Conservation (phyloP, 257 asterid species). For the Ajuga chamaepitys region DNA sequence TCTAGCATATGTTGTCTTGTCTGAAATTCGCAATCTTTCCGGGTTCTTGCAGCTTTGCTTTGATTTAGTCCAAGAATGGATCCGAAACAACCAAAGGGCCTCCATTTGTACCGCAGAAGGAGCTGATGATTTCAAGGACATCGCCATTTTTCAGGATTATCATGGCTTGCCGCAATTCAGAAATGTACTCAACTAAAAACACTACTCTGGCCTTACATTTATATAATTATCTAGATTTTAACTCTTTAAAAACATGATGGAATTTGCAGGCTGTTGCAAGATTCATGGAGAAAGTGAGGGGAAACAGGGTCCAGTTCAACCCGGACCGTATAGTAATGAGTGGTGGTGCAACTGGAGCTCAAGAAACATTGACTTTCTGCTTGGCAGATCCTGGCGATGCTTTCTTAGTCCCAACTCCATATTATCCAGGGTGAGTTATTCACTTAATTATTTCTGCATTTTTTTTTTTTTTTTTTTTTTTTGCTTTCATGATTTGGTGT, state of each 20-base stretch:
- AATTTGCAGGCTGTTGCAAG: slow-evolving; percentile 66
- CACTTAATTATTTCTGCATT: neutral
- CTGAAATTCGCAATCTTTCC: neutral
- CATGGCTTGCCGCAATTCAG: slow-evolving; percentile 80
- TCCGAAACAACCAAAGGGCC: slow-evolving; percentile 38
- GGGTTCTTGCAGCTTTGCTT: slow-evolving; percentile 43
- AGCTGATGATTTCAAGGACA: slow-evolving; percentile 40
- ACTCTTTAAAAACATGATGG: neutral
- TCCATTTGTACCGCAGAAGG: slow-evolving; percentile 60
- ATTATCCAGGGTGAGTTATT: slow-evolving; percentile 67
- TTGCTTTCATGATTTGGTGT: neutral
- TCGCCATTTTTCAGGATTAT: slow-evolving; percentile 63
- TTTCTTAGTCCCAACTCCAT: slow-evolving; percentile 74
- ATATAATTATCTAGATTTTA: neutral
- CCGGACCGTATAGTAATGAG: slow-evolving; percentile 74
- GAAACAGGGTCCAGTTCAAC: slow-evolving; percentile 57
- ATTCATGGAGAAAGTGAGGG: slow-evolving; percentile 81
- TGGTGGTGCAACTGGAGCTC: slow-evolving; percentile 94
- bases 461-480: neutral
- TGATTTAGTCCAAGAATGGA: slow-evolving; percentile 61
- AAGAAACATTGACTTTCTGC: slow-evolving; percentile 69
- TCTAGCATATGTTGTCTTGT: neutral
- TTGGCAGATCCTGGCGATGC: slow-evolving; percentile 90
- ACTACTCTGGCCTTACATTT: no score
- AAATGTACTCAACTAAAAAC: slow-evolving; percentile 28